phyloP scores from a whole-genome alignment of 2,329 filamentous ascomycete genomes.

The Xylaria sp. region DNA sequence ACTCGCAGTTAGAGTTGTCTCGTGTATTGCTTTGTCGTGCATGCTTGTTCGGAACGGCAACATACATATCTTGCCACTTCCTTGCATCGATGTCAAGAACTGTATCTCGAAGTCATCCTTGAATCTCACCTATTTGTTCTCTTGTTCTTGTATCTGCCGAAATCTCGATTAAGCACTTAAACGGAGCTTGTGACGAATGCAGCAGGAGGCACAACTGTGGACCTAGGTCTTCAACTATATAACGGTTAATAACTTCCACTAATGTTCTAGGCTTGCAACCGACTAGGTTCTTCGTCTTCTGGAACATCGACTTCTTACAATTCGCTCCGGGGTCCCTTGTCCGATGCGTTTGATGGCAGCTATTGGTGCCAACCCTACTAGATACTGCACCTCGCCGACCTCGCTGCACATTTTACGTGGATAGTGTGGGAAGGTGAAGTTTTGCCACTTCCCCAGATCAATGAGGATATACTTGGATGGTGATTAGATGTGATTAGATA shows the following conservation, averaged over 20 bases:
- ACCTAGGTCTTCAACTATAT: slow-evolving; percentile 26
- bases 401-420: background rate
- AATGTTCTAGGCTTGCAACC: slow-evolving; percentile 31
- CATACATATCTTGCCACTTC: background rate
- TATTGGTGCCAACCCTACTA: slow-evolving; percentile 9
- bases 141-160: background rate
- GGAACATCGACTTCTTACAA: slow-evolving; percentile 29
- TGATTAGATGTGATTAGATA: slow-evolving; percentile 16
- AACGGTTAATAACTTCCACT: slow-evolving; percentile 21
- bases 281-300: slow-evolving; percentile 31
- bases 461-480: background rate
- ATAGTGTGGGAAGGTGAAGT: background rate
- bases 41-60: background rate
- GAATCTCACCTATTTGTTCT: background rate
- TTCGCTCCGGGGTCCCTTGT: slow-evolving; percentile 34
- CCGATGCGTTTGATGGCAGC: slow-evolving; percentile 3
- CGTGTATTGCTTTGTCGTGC: slow-evolving; percentile 10
- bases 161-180: background rate
- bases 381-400: background rate
- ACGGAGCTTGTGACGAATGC: slow-evolving; percentile 25
- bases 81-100: background rate
- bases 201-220: slow-evolving; percentile 24
- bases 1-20: slow-evolving; percentile 8
- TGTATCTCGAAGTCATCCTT: background rate
- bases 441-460: slow-evolving; percentile 33